Evolutionary conservation across 2,329 filamentous ascomycete species (phyloP).

Genomic region (Leptoxyphium fumago): DNA sequence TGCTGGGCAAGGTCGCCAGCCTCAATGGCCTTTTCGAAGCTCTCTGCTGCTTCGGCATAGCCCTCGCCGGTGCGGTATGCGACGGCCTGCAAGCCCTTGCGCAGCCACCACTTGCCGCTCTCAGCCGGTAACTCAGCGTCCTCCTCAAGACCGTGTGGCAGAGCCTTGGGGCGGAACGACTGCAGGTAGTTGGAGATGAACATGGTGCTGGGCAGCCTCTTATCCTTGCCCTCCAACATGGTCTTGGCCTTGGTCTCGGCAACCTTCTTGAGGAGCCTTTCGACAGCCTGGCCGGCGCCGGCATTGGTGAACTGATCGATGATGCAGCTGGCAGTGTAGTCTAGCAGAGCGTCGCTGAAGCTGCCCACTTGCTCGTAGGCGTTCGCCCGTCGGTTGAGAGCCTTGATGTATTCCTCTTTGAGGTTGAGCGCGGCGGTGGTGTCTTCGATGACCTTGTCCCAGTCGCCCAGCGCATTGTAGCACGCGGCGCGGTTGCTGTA

Average conservation of each 20-base stretch:
- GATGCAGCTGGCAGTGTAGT: slow-evolving; percentile 98
- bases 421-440: slow-evolving; percentile 88
- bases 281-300: slow-evolving; percentile 72
- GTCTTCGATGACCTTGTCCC: slow-evolving; percentile 93
- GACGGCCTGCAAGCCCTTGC: slow-evolving; percentile 67
- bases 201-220: slow-evolving; percentile 84
- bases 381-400: slow-evolving; percentile 87
- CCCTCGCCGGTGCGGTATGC: slow-evolving; percentile 77
- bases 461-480: slow-evolving; percentile 83
- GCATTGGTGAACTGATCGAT: slow-evolving; percentile 96
- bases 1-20: slow-evolving; percentile 63
- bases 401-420: slow-evolving; percentile 93
- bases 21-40: slow-evolving; percentile 81
- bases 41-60: slow-evolving; percentile 73
- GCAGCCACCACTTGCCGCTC: slow-evolving; percentile 72
- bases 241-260: slow-evolving; percentile 86
- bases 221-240: slow-evolving; percentile 65
- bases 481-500: slow-evolving; percentile 98
- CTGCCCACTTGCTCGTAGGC: slow-evolving; percentile 87
- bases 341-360: slow-evolving; percentile 86
- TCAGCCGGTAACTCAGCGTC: slow-evolving; percentile 61
- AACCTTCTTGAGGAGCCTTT: slow-evolving; percentile 89
- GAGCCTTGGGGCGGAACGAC: slow-evolving; percentile 77
- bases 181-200: slow-evolving; percentile 98
- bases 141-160: slow-evolving; percentile 71